These are phyloP conservation scores for Globisporangium camurandrum DNA, from an alignment of 352 stramenopile species.

Conservation along the genomic window DNA sequence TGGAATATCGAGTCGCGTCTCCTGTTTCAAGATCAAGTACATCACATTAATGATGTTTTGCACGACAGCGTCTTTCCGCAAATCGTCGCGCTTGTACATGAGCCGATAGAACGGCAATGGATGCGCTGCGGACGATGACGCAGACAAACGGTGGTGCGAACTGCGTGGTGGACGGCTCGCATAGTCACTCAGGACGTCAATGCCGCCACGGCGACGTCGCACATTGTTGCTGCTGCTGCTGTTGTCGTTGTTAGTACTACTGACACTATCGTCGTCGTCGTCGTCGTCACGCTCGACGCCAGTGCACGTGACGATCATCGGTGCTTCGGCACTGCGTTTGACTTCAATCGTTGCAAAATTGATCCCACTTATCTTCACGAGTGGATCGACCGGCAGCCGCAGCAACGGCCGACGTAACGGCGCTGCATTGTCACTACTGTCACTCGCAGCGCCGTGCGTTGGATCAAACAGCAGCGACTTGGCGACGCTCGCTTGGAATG, in stretches of 20 bases:
- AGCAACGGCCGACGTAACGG: slow-evolving; percentile 19
- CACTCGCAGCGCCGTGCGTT: not conserved
- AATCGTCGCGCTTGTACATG: slow-evolving; percentile 86
- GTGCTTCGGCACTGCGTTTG: slow-evolving; percentile 74
- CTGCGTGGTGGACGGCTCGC: not conserved
- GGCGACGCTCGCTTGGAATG: slow-evolving; percentile 40
- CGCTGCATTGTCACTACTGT: not conserved
- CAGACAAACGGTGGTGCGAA: too few relatives aligned
- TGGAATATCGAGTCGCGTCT: slow-evolving; percentile 72
- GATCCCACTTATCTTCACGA: slow-evolving; percentile 63
- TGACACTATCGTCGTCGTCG: slow-evolving; percentile 21
- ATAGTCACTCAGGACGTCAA: slow-evolving; percentile 3
- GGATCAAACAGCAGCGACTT: slow-evolving; percentile 40
- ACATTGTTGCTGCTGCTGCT: slow-evolving; percentile 11
- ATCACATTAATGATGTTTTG: slow-evolving; percentile 89
- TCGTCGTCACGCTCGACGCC: slow-evolving; percentile 68
- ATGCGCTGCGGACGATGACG: slow-evolving; percentile 8
- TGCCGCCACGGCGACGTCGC: slow-evolving; percentile 2
- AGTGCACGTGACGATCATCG: slow-evolving; percentile 76
- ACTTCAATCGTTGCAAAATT: slow-evolving; percentile 70
- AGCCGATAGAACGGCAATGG: slow-evolving; percentile 55
- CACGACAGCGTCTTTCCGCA: slow-evolving; percentile 79
- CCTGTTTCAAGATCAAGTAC: slow-evolving; percentile 82
- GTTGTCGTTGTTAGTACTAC: not conserved
- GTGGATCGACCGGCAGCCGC: slow-evolving; percentile 64